phyloP scores from a whole-genome alignment of 768 basidiomycete species.

The Mycena crocata region DNA sequence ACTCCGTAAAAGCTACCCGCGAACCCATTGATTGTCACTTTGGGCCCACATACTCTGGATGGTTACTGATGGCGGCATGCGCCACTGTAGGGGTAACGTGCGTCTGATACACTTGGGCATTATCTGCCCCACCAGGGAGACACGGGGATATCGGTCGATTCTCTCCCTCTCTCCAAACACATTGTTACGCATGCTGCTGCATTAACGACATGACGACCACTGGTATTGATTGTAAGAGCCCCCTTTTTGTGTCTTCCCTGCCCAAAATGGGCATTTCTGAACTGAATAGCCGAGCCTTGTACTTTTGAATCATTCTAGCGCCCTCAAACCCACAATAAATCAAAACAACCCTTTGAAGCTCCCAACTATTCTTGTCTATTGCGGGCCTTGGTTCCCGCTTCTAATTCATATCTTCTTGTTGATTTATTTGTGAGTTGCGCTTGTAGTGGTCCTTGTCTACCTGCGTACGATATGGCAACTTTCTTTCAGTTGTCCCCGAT shows the following conservation, averaged over 20 bases:
- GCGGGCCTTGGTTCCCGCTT: not conserved
- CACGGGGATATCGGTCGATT: not conserved
- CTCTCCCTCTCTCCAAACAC: no score
- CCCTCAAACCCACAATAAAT: slow-evolving; percentile 23
- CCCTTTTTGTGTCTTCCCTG: not conserved
- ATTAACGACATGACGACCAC: not conserved
- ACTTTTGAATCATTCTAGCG: slow-evolving; percentile 14
- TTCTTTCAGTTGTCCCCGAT: not conserved
- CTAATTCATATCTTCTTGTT: slow-evolving; percentile 10
- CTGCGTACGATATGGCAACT: not conserved
- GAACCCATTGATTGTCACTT: slow-evolving; percentile 7
- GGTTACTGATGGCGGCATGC: not conserved
- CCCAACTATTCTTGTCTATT: slow-evolving; percentile 3
- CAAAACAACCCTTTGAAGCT: slow-evolving; percentile 5
- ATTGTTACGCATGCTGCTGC: not conserved
- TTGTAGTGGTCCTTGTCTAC: not conserved
- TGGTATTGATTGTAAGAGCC: not conserved
- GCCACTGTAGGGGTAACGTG: not conserved
- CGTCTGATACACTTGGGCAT: not conserved
- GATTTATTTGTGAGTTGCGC: not conserved
- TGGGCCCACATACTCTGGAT: not conserved
- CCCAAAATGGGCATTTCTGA: not conserved
- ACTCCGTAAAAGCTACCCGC: slow-evolving; percentile 11
- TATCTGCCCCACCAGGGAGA: not conserved
- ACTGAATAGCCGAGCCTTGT: slow-evolving; percentile 7